Evolutionary conservation across 495 filamentous ascomycete species (phyloP).

Genomic region (Xylaria telfairii): DNA sequence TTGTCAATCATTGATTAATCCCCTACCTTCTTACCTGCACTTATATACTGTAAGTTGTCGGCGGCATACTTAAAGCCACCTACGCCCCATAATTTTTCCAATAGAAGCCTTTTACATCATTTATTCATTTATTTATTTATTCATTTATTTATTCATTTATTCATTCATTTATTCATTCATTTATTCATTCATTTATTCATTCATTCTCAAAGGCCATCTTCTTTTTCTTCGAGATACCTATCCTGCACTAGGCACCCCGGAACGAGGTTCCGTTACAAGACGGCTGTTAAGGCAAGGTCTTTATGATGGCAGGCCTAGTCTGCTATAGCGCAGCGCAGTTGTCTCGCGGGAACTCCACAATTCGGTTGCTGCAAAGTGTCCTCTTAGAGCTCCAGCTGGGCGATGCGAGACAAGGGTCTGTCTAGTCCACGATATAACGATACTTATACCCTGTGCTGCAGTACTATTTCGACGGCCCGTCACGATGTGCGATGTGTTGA

Average conservation of each 20-base stretch:
- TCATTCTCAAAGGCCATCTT: background rate
- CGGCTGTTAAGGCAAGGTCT: background rate
- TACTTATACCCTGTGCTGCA: background rate
- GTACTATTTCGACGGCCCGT: background rate
- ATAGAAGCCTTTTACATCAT: too few species aligned
- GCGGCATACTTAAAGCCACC: too few species aligned
- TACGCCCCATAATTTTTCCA: too few species aligned
- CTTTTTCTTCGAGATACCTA: background rate
- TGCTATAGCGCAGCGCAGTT: background rate
- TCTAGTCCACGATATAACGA: background rate
- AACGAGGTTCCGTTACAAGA: constrained; percentile 5
- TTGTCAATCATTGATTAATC: too few species aligned
- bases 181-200: too few species aligned
- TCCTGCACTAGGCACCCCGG: background rate
- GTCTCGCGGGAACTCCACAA: constrained; percentile 33
- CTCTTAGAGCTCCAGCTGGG: constrained; percentile 22
- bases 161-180: too few species aligned
- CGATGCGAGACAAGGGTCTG: background rate
- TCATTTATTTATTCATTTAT: too few species aligned
- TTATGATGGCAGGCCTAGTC: constrained; percentile 20
- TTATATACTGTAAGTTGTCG: too few species aligned
- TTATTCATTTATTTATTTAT: too few species aligned
- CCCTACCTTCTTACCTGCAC: too few species aligned
- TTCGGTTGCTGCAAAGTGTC: constrained; percentile 42
- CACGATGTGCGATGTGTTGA: constrained; percentile 11